phyloP scores from a whole-genome alignment of 2,329 filamentous ascomycete species.

The Fusarium sp. region DNA sequence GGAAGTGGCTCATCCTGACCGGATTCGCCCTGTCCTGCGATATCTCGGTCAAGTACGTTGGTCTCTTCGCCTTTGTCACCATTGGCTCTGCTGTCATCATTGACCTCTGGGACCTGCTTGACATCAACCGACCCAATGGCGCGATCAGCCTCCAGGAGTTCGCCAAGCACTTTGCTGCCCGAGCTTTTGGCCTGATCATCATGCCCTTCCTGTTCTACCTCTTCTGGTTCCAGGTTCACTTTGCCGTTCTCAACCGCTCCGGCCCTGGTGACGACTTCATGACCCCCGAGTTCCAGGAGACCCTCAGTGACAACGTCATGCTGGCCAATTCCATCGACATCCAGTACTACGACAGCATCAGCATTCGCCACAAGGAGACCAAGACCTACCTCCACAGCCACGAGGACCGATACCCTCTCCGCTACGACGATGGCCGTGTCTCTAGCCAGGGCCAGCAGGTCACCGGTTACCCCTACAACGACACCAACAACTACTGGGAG shows the following conservation, averaged over 20 bases:
- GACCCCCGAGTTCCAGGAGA: constrained; percentile 98
- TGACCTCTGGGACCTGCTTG: constrained; percentile 92
- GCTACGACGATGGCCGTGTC: constrained; percentile 96
- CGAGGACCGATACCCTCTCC: constrained; percentile 83
- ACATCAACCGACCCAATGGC: constrained; percentile 84
- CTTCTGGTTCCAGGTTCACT: constrained; percentile 99
- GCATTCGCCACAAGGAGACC: constrained; percentile 94
- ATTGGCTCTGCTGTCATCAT: constrained; percentile 93
- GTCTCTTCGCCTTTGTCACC: constrained; percentile 94
- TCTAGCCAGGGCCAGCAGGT: constrained; percentile 98
- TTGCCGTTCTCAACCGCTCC: constrained; percentile 84
- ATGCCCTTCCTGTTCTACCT: constrained; percentile 97
- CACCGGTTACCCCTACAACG: constrained; percentile 96
- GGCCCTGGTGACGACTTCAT: constrained; percentile 99
- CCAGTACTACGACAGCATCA: constrained; percentile 88
- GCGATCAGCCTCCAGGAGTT: constrained; percentile 82
- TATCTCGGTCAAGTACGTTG: constrained; percentile 98
- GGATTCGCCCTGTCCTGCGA: constrained; percentile 95
- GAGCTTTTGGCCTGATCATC: constrained; percentile 83
- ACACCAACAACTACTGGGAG: constrained; percentile 99
- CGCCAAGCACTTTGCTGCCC: constrained; percentile 86
- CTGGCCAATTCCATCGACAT: constrained; percentile 84
- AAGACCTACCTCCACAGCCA: constrained; percentile 97
- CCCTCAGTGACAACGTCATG: constrained; percentile 93
- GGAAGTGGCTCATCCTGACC: constrained; percentile 98